phyloP scores from a whole-genome alignment of 352 stramenopile species.

The Hyaloperonospora arabidopsidis region DNA sequence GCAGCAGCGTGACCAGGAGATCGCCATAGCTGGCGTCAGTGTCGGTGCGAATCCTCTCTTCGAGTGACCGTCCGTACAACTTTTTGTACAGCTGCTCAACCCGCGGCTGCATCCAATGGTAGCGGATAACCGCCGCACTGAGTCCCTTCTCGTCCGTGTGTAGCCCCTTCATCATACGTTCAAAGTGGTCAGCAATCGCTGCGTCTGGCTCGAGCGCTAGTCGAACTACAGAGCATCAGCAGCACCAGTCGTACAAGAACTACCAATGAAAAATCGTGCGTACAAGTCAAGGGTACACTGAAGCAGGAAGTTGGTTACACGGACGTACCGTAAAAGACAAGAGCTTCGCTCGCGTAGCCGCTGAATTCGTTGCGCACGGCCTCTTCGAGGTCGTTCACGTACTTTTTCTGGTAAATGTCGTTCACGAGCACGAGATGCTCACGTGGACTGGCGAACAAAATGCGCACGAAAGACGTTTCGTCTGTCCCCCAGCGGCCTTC shows the following conservation, averaged over 20 bases:
- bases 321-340: constrained; percentile 55
- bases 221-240: constrained; percentile 36
- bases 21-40: constrained; percentile 49
- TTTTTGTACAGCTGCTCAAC: constrained; percentile 40
- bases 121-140: constrained; percentile 46
- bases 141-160: constrained; percentile 52
- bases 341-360: constrained; percentile 45
- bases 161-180: constrained; percentile 52
- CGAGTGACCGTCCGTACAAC: constrained; percentile 35
- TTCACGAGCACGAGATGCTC: constrained; percentile 54
- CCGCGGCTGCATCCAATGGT: constrained; percentile 37
- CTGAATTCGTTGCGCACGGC: constrained; percentile 63
- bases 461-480: constrained; percentile 53
- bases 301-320: background rate
- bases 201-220: constrained; percentile 45
- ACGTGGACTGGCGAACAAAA: constrained; percentile 50
- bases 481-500: constrained; percentile 71
- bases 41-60: constrained; percentile 46
- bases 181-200: constrained; percentile 42
- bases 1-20: constrained; percentile 42
- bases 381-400: constrained; percentile 47
- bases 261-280: background rate
- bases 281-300: no score
- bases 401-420: constrained; percentile 60
- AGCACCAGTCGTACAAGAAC: constrained; percentile 7